Base-by-base conservation (phyloP, 192 early-diverging fungal species). In the Phycomyces nitens region DNA sequence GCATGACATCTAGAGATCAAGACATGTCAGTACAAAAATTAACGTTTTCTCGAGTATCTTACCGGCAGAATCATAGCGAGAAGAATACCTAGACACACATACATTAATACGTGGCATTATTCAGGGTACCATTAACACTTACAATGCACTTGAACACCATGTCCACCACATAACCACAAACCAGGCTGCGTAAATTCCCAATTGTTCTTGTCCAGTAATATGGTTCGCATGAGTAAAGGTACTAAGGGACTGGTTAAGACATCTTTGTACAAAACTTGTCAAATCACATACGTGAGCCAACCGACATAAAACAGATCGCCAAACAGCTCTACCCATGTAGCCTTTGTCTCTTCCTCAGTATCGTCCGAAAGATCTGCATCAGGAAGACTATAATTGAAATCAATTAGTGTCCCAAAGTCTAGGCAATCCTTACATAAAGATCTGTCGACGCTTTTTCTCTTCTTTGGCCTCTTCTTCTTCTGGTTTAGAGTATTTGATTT, bases 251-350 rank as follows among this genome's bases (percentile, higher is more conserved):
- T 22, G 53, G 60, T 50, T 34, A 2, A n/a, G 14, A 38, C 12
- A 60, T 5, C 1, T 47, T 14, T 29, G 22, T 24, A 44, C 14
- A 4, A 47, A 26, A 3, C n/a, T 10, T 43, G 6, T 26, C 16
- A 1, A 22, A n/a, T 1, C 11, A 15, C 27, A 41, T 68, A 61
- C 58, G 52, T 72, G 12, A 72, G 34, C 70, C 70, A 72, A 24
- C 74, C 79, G 0, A 81, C 77, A 39, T 78, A 81, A 15, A 81
- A 68, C 3, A 81, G 64, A 50, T 81, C 79, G 44, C 71, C 70
- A 44, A 81, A 78, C 41, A 81, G 51, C 49, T 74, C 66, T 1
- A 69, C 47, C 72, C 66, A 74, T 34, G 66, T 64, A 44, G 72
- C 66, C 12, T 60, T 65, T 11, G 66, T 26, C 56, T 69, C 67